phyloP scores from a whole-genome alignment of 1,139 yeast genomes.

The Debaryomycetaceae sp. region DNA sequence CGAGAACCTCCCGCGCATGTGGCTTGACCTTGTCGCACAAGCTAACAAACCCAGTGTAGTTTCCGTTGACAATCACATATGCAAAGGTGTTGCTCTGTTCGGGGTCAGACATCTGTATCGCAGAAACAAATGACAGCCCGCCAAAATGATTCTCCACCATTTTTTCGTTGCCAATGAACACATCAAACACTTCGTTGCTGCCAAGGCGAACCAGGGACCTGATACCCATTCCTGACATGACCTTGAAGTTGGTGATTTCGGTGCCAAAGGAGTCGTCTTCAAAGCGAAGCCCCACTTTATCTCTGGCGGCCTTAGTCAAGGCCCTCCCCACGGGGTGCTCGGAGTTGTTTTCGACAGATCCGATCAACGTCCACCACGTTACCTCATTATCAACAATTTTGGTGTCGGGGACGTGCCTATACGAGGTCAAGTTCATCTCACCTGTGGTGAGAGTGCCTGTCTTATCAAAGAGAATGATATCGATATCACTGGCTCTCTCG shows the following conservation, averaged over 20 bases:
- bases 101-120: too few relatives aligned
- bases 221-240: conserved; percentile 71
- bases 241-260: conserved; percentile 38
- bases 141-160: conserved; percentile 29
- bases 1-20: conserved; percentile 59
- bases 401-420: conserved; percentile 12
- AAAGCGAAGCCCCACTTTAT: conserved; percentile 23
- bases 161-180: conserved; percentile 56
- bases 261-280: conserved; percentile 32
- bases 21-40: conserved; percentile 67
- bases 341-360: conserved; percentile 62
- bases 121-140: conserved; percentile 12
- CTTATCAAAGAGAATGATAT: conserved; percentile 81
- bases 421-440: conserved; percentile 53
- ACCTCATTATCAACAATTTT: conserved; percentile 9
- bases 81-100: conserved; percentile 36
- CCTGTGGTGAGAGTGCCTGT: conserved; percentile 95
- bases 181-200: conserved; percentile 18
- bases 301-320: conserved; percentile 35
- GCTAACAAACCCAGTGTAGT: conserved; percentile 60
- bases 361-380: conserved; percentile 57
- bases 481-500: conserved; percentile 65
- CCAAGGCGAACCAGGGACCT: conserved; percentile 35
- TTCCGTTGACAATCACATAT: conserved; percentile 49
- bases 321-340: conserved; percentile 91